Conservation (phyloP, 2,329 filamentous ascomycete genomes). For the Gaeumannomyces tritici region DNA sequence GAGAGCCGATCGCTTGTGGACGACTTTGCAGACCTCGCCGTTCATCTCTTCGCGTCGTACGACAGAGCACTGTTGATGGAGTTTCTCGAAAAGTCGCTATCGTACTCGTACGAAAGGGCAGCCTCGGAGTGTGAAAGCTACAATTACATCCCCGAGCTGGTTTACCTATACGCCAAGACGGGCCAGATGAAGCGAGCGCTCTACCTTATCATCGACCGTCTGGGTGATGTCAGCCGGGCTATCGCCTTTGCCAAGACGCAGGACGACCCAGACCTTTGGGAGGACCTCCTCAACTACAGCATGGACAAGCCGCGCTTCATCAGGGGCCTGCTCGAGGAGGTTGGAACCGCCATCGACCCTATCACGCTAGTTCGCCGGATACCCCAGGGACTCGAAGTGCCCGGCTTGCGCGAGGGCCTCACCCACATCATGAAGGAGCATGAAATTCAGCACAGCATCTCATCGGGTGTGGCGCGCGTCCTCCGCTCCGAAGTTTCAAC, state of each 20-base stretch:
- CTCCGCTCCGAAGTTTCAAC: slow-evolving; percentile 77
- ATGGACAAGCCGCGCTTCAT: slow-evolving; percentile 98
- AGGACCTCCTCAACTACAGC: slow-evolving; percentile 85
- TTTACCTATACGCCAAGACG: slow-evolving; percentile 90
- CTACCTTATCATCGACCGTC: slow-evolving; percentile 86
- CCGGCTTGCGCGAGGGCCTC: slow-evolving; percentile 79
- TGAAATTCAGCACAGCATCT: slow-evolving; percentile 90
- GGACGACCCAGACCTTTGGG: slow-evolving; percentile 86
- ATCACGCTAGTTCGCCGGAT: slow-evolving; percentile 85
- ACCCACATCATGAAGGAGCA: slow-evolving; percentile 90
- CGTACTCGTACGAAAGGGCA: slow-evolving; percentile 78
- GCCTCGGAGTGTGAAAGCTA: slow-evolving; percentile 69
- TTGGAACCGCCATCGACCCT: slow-evolving; percentile 87
- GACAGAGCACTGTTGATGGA: slow-evolving; percentile 75
- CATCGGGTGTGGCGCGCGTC: slow-evolving; percentile 78
- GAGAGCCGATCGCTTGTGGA: slow-evolving; percentile 66
- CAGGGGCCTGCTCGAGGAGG: slow-evolving; percentile 80
- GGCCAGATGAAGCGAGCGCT: slow-evolving; percentile 88
- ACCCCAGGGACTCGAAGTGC: slow-evolving; percentile 85
- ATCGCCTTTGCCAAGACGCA: slow-evolving; percentile 93
- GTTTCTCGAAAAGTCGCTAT: slow-evolving; percentile 74
- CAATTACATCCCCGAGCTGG: slow-evolving; percentile 84
- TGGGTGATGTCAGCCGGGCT: slow-evolving; percentile 83
- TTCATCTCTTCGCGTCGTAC: slow-evolving; percentile 68
- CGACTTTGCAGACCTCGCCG: slow-evolving; percentile 75